These are phyloP conservation scores for Xanthoparmelia taractica DNA, from an alignment of 495 filamentous ascomycete species.

Conservation along the genomic window DNA sequence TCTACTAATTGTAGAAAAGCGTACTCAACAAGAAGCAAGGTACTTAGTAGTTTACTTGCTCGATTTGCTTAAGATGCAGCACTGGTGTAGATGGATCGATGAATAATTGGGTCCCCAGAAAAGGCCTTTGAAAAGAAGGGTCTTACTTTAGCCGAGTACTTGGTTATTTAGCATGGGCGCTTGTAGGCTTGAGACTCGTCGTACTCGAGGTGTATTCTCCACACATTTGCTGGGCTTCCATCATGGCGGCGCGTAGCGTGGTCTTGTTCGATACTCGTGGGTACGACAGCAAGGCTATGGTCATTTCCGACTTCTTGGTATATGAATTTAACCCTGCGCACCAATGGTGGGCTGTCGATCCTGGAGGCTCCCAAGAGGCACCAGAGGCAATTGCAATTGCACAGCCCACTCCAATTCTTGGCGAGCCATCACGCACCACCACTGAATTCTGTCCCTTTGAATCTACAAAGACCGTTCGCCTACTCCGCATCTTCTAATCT, in stretches of 20 bases:
- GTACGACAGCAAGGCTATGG: neutral
- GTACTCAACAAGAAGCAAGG: neutral
- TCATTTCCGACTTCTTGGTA: neutral
- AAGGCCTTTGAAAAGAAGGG: too few species aligned
- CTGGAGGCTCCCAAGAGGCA: too few species aligned
- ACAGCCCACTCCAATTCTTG: slow-evolving; percentile 2
- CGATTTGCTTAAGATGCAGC: too few species aligned
- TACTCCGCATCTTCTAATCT: neutral
- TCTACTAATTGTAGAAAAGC: too few species aligned
- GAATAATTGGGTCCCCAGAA: too few species aligned
- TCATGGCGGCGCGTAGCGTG: neutral
- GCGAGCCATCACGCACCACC: neutral
- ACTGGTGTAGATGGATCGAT: too few species aligned
- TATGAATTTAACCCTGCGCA: neutral
- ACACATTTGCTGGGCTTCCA: too few species aligned
- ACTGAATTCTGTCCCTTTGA: neutral
- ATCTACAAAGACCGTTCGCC: neutral
- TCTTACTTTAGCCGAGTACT: neutral
- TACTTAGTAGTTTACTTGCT: too few species aligned
- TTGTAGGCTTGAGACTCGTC: neutral
- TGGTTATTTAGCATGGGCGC: neutral
- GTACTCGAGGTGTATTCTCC: too few species aligned
- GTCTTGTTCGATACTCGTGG: too few species aligned
- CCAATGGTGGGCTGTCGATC: neutral
- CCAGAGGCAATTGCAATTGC: neutral